Base-by-base conservation (phyloP, 176 grass and related monocot genomes). In the Thalia dealbata region DNA sequence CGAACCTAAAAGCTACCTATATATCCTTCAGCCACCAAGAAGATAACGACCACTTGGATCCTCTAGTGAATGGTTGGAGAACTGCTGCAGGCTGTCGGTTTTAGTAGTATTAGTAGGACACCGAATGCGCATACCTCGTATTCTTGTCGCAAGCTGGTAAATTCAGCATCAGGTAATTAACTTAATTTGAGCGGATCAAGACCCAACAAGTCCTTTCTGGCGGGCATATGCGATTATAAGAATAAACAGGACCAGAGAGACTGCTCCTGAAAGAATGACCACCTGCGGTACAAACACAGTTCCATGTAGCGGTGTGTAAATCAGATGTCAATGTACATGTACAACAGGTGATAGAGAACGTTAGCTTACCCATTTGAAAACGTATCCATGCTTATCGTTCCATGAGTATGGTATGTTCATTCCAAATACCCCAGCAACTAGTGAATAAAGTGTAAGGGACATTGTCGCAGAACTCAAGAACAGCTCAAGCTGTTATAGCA, bases 401-500 rank as follows among this genome's bases (percentile, higher is more conserved):
- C 95, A 99, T 27, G 95, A 78, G 76, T 99, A 99, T n/a, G 90
- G 90, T 76, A 99, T 91, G 71, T 99, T 99, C 95, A 99, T 95
- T 69, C 95, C 95, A 75, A 99, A 99, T 56, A 99, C 72, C 82
- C 85, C 95, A 70, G 85, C 90, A 75, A 95, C 87, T 67, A 99
- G 84, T 14, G 95, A 86, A 83, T 93, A 93, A 61, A 99, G 67
- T 3, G 95, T 93, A 26, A 95, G 71, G 77, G 78, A 88, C 58
- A 97, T 90, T 0, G 90, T 91, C 38, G 90, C 87, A 69, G 95
- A 91, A 85, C 90, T 99, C 76, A 99, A 99, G 74, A 99, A 99
- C 76, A 99, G 74, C 78, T 99, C 95, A 52, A 99, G 59, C 95
- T 99, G 85, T 74, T 78, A 12, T 15, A 83, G 32, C 32, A 61